A percentile compares a stretch with the other conserved stretches of the same genome.
Conservation (phyloP, 2,329 filamentous ascomycete genomes). For the Fusarium metavorans region DNA sequence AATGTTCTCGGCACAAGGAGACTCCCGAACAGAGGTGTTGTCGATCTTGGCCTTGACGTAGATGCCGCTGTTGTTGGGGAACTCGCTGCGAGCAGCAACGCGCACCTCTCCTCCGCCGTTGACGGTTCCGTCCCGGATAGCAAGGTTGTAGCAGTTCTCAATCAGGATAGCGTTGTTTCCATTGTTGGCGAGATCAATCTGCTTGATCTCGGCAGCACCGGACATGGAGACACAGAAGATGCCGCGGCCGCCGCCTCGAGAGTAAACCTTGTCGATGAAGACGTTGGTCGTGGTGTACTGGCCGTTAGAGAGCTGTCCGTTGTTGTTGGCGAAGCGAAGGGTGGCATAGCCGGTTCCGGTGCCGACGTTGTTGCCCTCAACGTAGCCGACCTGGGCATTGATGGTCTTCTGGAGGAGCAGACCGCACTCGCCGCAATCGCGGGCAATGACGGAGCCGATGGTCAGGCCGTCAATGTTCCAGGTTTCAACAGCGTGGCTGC, state of each 20-base stretch:
- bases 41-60: constrained; percentile 62
- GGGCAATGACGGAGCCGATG: constrained; percentile 65
- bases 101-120: constrained; percentile 67
- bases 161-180: constrained; percentile 68
- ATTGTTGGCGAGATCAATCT: constrained; percentile 62
- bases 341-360: constrained; percentile 66
- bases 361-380: constrained; percentile 68
- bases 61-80: constrained; percentile 64
- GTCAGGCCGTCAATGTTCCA: constrained; percentile 69
- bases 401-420: constrained; percentile 66
- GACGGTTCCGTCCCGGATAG: constrained; percentile 63
- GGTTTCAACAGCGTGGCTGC: constrained; percentile 68
- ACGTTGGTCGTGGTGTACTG: constrained; percentile 65
- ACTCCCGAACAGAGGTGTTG: constrained; percentile 62
- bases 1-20: constrained; percentile 65
- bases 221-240: constrained; percentile 69
- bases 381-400: constrained; percentile 64
- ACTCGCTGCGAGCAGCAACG: constrained; percentile 64
- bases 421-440: constrained; percentile 67
- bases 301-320: constrained; percentile 62
- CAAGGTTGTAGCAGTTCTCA: constrained; percentile 69
- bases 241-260: constrained; percentile 66
- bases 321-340: constrained; percentile 68
- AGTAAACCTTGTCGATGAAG: constrained; percentile 63
- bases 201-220: constrained; percentile 61